Percentiles rank a stretch among this genome's conserved stretches.
These are phyloP conservation scores for Brettanomyces sp. DNA, from an alignment of 805 yeast genomes.

Conservation along the genomic window DNA sequence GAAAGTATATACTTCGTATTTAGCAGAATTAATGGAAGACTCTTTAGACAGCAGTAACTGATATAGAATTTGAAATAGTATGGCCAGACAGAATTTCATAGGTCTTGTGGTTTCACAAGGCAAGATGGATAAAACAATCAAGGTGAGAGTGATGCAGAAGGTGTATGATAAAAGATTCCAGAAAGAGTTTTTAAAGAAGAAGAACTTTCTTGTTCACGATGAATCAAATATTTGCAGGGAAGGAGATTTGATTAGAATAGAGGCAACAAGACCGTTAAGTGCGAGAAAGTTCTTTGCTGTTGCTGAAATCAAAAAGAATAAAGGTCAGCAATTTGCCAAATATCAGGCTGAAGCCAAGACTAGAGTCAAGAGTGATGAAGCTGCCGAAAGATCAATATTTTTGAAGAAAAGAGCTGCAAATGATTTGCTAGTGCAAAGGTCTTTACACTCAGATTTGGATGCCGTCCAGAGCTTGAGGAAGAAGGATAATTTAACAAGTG, in stretches of 20 bases:
- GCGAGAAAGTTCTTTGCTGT: conserved; percentile 79
- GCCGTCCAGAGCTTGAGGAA: conserved; percentile 11
- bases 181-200: conserved; percentile 68
- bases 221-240: conserved; percentile 86
- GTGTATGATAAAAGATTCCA: conserved; percentile 63
- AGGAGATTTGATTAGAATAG: conserved; percentile 92
- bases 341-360: conserved; percentile 67
- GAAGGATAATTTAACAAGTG: conserved; percentile 12
- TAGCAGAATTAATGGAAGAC: too few species aligned
- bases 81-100: conserved; percentile 85
- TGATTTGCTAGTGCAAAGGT: conserved; percentile 12
- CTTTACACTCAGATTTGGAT: conserved; percentile 24
- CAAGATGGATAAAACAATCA: conserved; percentile 90
- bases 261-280: conserved; percentile 77
- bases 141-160: conserved; percentile 77
- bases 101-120: conserved; percentile 96
- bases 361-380: conserved; percentile 61
- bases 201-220: conserved; percentile 86
- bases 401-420: conserved; percentile 34
- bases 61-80: conserved; percentile 15
- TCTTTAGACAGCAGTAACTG: neutral
- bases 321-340: conserved; percentile 84
- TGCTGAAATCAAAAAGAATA: conserved; percentile 80
- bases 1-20: too few species aligned
- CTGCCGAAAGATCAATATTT: conserved; percentile 44